Evolutionary conservation across 768 basidiomycete species (phyloP).

Genomic region (Kwoniella botswanensis): DNA sequence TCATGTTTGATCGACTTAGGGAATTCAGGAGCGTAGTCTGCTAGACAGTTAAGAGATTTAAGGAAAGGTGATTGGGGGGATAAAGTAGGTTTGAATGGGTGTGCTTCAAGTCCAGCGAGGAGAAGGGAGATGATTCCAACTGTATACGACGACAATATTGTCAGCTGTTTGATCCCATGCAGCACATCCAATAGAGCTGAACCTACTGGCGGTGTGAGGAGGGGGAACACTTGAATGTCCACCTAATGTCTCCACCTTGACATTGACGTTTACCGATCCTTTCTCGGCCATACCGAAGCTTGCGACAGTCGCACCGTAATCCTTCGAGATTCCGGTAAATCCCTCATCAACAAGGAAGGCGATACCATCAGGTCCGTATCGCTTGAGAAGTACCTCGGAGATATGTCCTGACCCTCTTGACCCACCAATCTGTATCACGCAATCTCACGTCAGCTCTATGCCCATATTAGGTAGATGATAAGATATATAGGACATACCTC

Average conservation of each 20-base stretch:
- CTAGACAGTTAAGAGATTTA: conserved; percentile 68
- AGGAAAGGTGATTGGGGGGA: conserved; percentile 49
- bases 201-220: conserved; percentile 69
- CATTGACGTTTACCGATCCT: conserved; percentile 48
- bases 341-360: conserved; percentile 89
- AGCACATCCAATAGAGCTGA: conserved; percentile 35
- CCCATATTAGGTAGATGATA: background rate
- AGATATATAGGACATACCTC: conserved; percentile 31
- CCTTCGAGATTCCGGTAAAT: conserved; percentile 62
- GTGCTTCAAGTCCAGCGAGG: conserved; percentile 70
- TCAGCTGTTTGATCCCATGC: conserved; percentile 1
- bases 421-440: conserved; percentile 56
- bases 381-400: conserved; percentile 62
- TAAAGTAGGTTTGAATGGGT: conserved; percentile 63
- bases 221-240: conserved; percentile 89
- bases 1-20: conserved; percentile 63
- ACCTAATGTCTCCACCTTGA: conserved; percentile 63
- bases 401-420: conserved; percentile 58
- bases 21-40: conserved; percentile 67
- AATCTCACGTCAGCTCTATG: background rate
- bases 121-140: conserved; percentile 79
- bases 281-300: conserved; percentile 59
- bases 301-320: conserved; percentile 53
- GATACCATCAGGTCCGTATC: conserved; percentile 74
- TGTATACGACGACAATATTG: conserved; percentile 46